Evolutionary conservation across 192 early-diverging fungal species (phyloP).

Genomic region (Piromyces finnis): DNA sequence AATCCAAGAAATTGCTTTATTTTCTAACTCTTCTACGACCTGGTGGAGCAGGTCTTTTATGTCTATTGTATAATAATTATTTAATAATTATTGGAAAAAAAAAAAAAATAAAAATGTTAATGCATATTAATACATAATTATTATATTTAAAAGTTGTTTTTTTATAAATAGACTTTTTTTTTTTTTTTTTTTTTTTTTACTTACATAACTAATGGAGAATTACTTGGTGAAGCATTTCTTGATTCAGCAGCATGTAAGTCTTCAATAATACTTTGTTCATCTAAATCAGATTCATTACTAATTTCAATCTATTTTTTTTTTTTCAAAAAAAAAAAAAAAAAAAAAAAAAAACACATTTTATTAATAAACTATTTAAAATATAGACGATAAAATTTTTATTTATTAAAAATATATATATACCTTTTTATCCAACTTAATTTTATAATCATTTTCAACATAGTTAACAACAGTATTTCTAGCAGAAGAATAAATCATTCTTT

Average conservation of each 20-base stretch:
- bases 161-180: no score
- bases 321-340: no score
- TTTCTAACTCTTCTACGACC: not conserved
- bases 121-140: no score
- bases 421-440: slow-evolving; percentile 39
- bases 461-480: slow-evolving; percentile 40
- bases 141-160: no score
- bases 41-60: not conserved
- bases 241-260: not conserved
- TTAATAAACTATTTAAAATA: no score
- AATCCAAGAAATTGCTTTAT: not conserved
- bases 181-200: no score
- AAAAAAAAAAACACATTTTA: no score
- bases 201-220: not conserved
- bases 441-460: slow-evolving; percentile 27
- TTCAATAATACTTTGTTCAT: not conserved
- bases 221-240: not conserved
- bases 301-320: not conserved
- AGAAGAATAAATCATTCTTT: slow-evolving; percentile 81
- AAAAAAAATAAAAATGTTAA: no score
- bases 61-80: not conserved
- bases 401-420: slow-evolving; percentile 3
- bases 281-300: not conserved
- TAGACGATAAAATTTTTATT: no score
- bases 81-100: no score